Percentiles rank a stretch among this genome's conserved stretches.
Conservation (phyloP, 2,329 filamentous ascomycete species). For the Arthrobotrys sinensis region DNA sequence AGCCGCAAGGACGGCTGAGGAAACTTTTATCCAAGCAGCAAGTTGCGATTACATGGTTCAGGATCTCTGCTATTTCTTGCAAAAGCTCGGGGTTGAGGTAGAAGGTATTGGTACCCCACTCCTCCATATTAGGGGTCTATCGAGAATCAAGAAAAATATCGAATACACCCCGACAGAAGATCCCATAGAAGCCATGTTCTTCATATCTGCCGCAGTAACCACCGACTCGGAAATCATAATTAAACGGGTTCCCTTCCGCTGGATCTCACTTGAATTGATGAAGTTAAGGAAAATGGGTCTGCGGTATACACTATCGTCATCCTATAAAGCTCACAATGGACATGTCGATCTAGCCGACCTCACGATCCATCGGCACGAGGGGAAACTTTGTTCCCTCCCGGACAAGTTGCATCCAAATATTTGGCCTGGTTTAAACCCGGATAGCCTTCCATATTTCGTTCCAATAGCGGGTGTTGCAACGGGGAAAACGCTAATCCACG, state of each 20-base stretch:
- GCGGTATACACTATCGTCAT: neutral
- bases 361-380: slow-evolving; percentile 28
- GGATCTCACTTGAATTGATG: slow-evolving; percentile 40
- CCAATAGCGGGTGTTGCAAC: slow-evolving; percentile 37
- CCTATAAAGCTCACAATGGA: slow-evolving; percentile 32
- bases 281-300: slow-evolving; percentile 43
- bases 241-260: slow-evolving; percentile 33
- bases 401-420: slow-evolving; percentile 38
- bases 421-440: slow-evolving; percentile 38
- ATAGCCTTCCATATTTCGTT: slow-evolving; percentile 43
- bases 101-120: slow-evolving; percentile 39
- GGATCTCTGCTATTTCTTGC: slow-evolving; percentile 43
- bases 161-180: slow-evolving; percentile 38
- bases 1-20: slow-evolving; percentile 5
- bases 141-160: slow-evolving; percentile 12
- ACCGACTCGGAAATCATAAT: slow-evolving; percentile 42
- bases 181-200: slow-evolving; percentile 55
- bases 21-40: slow-evolving; percentile 29
- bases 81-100: slow-evolving; percentile 27
- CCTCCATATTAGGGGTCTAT: slow-evolving; percentile 19
- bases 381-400: slow-evolving; percentile 10
- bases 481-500: slow-evolving; percentile 28
- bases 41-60: slow-evolving; percentile 48
- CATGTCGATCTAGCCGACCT: slow-evolving; percentile 27
- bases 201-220: slow-evolving; percentile 37